Evolutionary conservation across 106 monocot species (phyloP).

Genomic region (Platanthera zijinensis): DNA sequence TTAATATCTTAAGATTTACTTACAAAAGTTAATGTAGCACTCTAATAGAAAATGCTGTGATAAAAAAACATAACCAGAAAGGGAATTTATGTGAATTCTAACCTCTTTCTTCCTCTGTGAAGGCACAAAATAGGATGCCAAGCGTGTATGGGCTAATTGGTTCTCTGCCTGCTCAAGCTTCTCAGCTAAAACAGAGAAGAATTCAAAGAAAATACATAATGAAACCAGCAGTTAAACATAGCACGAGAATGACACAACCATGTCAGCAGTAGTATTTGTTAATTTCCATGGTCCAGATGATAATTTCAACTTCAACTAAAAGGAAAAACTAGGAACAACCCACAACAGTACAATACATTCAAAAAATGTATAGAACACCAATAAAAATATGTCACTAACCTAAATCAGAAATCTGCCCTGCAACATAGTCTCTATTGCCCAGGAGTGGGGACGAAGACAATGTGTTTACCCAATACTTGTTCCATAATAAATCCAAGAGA

Average conservation of each 20-base stretch:
- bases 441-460: conserved; percentile 84
- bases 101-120: conserved; percentile 94
- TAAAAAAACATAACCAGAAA: neutral
- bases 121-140: conserved; percentile 63
- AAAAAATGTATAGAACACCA: neutral
- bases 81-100: neutral
- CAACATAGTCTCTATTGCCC: conserved; percentile 90
- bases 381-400: conserved; percentile 35
- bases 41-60: neutral
- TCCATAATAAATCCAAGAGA: conserved; percentile 95
- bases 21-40: neutral
- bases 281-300: neutral
- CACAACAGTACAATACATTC: neutral
- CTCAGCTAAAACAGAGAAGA: conserved; percentile 50
- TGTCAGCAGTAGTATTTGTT: neutral
- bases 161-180: conserved; percentile 96
- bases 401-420: conserved; percentile 95
- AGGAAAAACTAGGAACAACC: neutral
- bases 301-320: neutral
- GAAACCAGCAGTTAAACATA: neutral
- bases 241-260: neutral
- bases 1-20: neutral
- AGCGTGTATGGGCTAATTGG: conserved; percentile 71
- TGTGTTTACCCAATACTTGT: conserved; percentile 99
- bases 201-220: neutral